Base-by-base conservation (phyloP, 768 basidiomycete species). In the Lactifluus volemus region DNA sequence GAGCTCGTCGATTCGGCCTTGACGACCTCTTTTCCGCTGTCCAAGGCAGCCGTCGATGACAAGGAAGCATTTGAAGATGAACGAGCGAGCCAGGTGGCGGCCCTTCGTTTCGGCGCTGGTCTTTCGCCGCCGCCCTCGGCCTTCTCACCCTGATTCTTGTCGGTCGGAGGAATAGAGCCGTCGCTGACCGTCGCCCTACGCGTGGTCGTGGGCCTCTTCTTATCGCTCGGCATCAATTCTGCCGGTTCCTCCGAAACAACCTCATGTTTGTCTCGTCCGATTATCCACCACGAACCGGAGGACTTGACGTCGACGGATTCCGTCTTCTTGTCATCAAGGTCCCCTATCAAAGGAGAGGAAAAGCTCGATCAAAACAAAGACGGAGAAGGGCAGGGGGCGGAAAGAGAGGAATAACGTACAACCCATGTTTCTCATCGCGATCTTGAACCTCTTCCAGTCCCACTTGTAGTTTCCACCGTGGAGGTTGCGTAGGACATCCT, bases 371-470 rank as follows among this genome's bases (percentile, higher is more conserved):
- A 38, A 14, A 47, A 21, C 12, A 5, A 6, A 47, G 25, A n/a
- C 17, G 21, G 34, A 41, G 55, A 21, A 49, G 49, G 30, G 25
- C 25, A 19, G 15, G 8, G 41, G 39, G 5, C 6, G 49, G 39
- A 32, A 21, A 61, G 19, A 45, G 30, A 21, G 39, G 64, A n/a
- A 45, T 34, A 34, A 79, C 89, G 71, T 67, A 90, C 89, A 90
- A 49, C 88, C 86, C 86, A 91, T 87, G 70, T 83, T 90, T 60
- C 78, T 74, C 82, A 91, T 84, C 4, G 88, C 89, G 55, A 86
- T 76, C 73, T 79, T 84, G 75, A 86, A 91, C 67, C 83, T 87
- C 75, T 89, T 88, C 89, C 89, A 91, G 63, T 80, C 85, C 89
- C 89, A 91, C 53, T 82, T 77, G 68, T 90, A 90, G 66, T 82